Percentiles rank a stretch among this genome's conserved stretches.
These are phyloP conservation scores for Xylaria sp. DNA, from an alignment of 2,329 filamentous ascomycete genomes.

Conservation along the genomic window DNA sequence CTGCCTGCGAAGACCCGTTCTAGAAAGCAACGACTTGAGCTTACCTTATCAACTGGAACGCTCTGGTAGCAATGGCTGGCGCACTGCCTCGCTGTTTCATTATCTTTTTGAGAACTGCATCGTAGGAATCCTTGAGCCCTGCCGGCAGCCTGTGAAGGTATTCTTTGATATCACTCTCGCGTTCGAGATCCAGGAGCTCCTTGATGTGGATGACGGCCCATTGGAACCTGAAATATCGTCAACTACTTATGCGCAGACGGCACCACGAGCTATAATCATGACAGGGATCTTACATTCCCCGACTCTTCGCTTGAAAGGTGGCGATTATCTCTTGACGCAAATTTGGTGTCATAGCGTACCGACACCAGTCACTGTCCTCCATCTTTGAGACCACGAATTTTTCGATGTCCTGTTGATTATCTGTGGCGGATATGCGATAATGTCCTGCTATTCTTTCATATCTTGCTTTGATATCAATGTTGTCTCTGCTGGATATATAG, in stretches of 20 bases:
- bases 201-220: conserved; percentile 7
- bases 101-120: conserved; percentile 2
- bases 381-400: conserved; percentile 5
- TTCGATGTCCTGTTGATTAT: conserved; percentile 11
- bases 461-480: conserved; percentile 7
- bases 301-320: conserved; percentile 5
- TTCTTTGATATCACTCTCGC: background rate
- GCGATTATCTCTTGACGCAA: conserved; percentile 1
- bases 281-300: conserved; percentile 6
- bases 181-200: conserved; percentile 6
- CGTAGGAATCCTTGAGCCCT: conserved; percentile 4
- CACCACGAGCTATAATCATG: background rate
- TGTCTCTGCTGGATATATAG: conserved; percentile 9
- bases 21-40: too few species aligned
- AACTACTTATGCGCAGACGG: too few species aligned
- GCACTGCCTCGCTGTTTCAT: too few species aligned
- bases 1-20: too few species aligned
- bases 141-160: conserved; percentile 7
- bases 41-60: conserved; percentile 5
- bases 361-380: conserved; percentile 1
- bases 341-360: background rate
- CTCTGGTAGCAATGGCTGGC: background rate
- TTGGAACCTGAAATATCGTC: conserved; percentile 2
- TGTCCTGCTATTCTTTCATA: background rate
- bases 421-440: background rate